Conservation (phyloP, 2,329 filamentous ascomycete species). For the Pseudogymnoascus sp. region DNA sequence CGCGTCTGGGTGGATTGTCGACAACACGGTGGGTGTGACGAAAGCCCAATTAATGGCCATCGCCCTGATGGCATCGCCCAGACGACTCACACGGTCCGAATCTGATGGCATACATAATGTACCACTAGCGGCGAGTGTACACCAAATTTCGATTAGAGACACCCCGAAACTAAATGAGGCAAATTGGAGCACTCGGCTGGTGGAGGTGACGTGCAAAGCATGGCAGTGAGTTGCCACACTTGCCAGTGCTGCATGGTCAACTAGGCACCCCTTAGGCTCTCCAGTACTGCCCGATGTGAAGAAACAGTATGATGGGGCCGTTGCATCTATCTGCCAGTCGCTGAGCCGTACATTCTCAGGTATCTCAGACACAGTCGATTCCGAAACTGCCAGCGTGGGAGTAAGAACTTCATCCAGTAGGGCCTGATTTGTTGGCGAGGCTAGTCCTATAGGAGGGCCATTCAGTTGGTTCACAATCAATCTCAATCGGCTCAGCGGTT, state of each 20-base stretch:
- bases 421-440: neutral
- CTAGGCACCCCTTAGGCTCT: constrained; percentile 40
- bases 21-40: constrained; percentile 48
- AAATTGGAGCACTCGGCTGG: constrained; percentile 31
- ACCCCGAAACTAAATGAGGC: constrained; percentile 9
- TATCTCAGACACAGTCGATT: neutral
- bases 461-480: constrained; percentile 11
- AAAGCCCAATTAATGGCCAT: constrained; percentile 41
- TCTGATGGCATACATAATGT: constrained; percentile 57
- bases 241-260: constrained; percentile 18
- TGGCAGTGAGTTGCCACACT: constrained; percentile 17
- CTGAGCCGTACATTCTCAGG: neutral
- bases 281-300: constrained; percentile 41
- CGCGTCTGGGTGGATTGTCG: constrained; percentile 77
- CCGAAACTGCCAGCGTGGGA: neutral
- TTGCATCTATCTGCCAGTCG: constrained; percentile 1
- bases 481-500: constrained; percentile 17
- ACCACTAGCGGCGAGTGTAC: constrained; percentile 2
- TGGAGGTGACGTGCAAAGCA: constrained; percentile 29
- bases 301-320: neutral
- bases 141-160: constrained; percentile 1
- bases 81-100: constrained; percentile 59
- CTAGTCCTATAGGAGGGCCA: neutral
- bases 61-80: constrained; percentile 52
- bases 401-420: neutral